These are phyloP conservation scores for Tripterygium wilfordii DNA, from an alignment of 177 flowering plant genomes.

Conservation along the genomic window DNA sequence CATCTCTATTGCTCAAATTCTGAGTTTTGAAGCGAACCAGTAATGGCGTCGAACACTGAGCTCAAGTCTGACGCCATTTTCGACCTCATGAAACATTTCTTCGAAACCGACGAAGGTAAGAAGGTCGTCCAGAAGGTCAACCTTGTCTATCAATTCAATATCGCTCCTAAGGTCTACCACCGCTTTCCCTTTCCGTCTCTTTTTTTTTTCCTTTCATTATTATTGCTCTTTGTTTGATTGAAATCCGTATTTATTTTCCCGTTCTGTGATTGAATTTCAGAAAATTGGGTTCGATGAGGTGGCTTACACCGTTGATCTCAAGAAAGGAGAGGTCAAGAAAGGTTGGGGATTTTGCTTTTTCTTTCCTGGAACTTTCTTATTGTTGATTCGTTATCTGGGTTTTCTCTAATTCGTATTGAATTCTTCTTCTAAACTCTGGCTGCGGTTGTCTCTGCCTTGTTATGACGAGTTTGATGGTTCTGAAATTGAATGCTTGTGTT, in stretches of 20 bases:
- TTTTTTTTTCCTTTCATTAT: background rate
- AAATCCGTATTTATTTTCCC: constrained; percentile 2
- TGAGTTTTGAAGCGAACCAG: background rate
- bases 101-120: constrained; percentile 79
- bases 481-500: too few species aligned
- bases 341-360: constrained; percentile 41
- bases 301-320: constrained; percentile 67
- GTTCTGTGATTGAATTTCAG: constrained; percentile 25
- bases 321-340: constrained; percentile 88
- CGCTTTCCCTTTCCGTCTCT: constrained; percentile 5
- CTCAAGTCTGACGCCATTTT: constrained; percentile 70
- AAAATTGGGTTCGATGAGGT: constrained; percentile 83
- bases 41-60: constrained; percentile 18
- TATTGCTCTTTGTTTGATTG: background rate
- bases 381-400: background rate
- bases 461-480: too few species aligned
- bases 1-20: too few species aligned
- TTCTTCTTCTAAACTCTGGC: background rate
- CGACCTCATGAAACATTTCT: constrained; percentile 77
- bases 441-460: background rate
- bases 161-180: constrained; percentile 75
- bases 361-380: background rate
- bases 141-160: constrained; percentile 77
- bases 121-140: constrained; percentile 59
- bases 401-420: background rate